phyloP scores from a whole-genome alignment of 305 asterid species.

The Fraxinus greggii region DNA sequence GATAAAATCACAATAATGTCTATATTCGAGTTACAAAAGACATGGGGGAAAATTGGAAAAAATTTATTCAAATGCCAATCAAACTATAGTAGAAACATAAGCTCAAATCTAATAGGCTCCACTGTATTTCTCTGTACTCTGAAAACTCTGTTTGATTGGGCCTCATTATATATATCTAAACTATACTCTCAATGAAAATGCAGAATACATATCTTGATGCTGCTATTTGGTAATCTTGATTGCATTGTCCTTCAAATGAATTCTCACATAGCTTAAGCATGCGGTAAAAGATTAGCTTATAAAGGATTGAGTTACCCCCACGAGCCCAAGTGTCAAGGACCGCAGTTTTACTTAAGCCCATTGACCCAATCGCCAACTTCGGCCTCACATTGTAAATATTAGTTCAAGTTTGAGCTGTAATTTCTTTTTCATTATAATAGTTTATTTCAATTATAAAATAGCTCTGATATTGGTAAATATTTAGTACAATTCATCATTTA shows the following conservation, averaged over 20 bases:
- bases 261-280: neutral
- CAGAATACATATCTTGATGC: neutral
- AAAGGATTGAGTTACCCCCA: neutral
- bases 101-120: neutral
- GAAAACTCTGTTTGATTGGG: neutral
- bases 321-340: neutral
- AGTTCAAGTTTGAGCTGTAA: too few relatives aligned
- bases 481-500: too few relatives aligned
- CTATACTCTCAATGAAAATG: neutral
- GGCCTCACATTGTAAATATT: too few relatives aligned
- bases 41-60: neutral
- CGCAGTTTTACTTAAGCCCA: too few relatives aligned
- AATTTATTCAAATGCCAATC: neutral
- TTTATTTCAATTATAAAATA: too few relatives aligned
- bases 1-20: neutral
- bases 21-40: neutral
- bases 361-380: too few relatives aligned
- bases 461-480: too few relatives aligned
- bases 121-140: neutral
- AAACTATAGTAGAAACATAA: neutral
- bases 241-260: neutral
- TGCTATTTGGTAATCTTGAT: neutral
- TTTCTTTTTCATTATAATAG: too few relatives aligned
- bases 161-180: neutral
- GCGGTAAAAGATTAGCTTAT: neutral